Evolutionary conservation across 768 basidiomycete genomes (phyloP).

Genomic region (Phanerodontia chrysosporium): DNA sequence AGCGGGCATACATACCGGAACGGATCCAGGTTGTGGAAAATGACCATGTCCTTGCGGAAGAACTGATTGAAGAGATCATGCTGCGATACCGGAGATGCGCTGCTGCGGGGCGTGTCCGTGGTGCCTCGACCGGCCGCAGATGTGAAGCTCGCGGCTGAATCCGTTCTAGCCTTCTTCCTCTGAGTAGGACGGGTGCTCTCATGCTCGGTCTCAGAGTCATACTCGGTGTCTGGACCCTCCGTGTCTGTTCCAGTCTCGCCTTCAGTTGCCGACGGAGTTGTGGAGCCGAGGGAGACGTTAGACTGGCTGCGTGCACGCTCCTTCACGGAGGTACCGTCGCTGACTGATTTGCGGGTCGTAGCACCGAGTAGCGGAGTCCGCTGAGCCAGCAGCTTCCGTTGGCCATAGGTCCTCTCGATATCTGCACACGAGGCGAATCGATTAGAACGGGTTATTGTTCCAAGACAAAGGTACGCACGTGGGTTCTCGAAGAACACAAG

Average conservation of each 20-base stretch:
- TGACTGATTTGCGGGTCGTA: conserved; percentile 10
- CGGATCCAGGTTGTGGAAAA: conserved; percentile 78
- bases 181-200: conserved; percentile 18
- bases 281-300: conserved; percentile 14
- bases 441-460: background rate
- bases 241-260: conserved; percentile 67
- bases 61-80: conserved; percentile 90
- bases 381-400: conserved; percentile 84
- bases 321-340: conserved; percentile 10
- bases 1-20: conserved; percentile 56
- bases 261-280: conserved; percentile 65
- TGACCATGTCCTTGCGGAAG: conserved; percentile 83
- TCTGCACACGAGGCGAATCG: conserved; percentile 12
- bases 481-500: conserved; percentile 95
- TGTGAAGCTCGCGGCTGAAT: background rate
- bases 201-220: conserved; percentile 54
- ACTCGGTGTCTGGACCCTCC: conserved; percentile 35
- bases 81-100: conserved; percentile 43
- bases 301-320: conserved; percentile 23
- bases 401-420: conserved; percentile 72
- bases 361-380: conserved; percentile 60
- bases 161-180: conserved; percentile 8
- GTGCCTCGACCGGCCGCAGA: conserved; percentile 5
- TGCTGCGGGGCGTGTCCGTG: background rate
- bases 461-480: conserved; percentile 47